Base-by-base conservation (phyloP, 129 eudicot genomes). In the Silybum marianum region DNA sequence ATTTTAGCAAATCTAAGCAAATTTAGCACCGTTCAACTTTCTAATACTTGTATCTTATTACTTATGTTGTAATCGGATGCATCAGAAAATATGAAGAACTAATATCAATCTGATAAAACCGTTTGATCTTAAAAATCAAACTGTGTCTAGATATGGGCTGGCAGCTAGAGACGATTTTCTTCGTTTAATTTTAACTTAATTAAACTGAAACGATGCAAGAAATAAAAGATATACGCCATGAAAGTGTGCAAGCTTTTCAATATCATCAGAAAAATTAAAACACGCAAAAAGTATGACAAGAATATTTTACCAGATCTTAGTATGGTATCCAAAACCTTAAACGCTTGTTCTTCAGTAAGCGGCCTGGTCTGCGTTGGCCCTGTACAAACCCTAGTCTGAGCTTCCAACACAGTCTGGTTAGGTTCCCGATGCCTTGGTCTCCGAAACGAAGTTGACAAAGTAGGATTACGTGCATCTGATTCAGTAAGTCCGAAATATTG, bases 311-410 rank as follows among this genome's bases (percentile, higher is more conserved):
- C 98, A 83, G 98, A 95, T 92, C 90, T 88, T 38, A 95, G 69
- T 58, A 96, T 91, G 23, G 97, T 93, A 39, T 93, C 99, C 71
- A 93, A 78, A 76, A 91, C 99, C 85, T 90, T 96, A 71, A 89
- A 85, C 39, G 99, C 98, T 69, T 96, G 99, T 81, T 93, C 92
- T 76, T 92, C 98, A 63, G 83, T 86, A 11, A 96, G 93, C 6
- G 99, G 99, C 87, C 78, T 91, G 42, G 97, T 89, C 60, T 93
- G 99, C 22, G 97, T 96, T 6, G 99, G 99, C 1, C 99, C 99
- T n/a, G 98, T 96, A 79, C 99, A 96, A 25, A 96, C 98, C 93
- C 90, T 89, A 54, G 93, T 75, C 72, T 96, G 99, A 71, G 99
- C 99, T 36, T 96, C 99, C 44, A 93, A 81, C 71, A 96, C 96